phyloP scores from a whole-genome alignment of 2,329 filamentous ascomycete genomes.

The Grosmannia serpens region DNA sequence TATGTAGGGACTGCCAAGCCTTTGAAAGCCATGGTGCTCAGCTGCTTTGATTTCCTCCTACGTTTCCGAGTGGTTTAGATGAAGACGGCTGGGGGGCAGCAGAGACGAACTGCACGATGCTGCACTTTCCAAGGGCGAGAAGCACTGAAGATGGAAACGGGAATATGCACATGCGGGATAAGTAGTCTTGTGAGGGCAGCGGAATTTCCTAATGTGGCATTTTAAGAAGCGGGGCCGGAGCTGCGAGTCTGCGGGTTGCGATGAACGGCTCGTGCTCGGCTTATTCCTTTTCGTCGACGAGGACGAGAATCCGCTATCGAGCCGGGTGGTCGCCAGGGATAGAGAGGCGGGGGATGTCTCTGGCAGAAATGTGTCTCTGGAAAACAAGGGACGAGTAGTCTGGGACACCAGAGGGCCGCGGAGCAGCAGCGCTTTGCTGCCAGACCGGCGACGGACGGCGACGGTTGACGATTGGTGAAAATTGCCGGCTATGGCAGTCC shows the following conservation, averaged over 20 bases:
- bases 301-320: too few relatives aligned
- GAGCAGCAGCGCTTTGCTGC: too few relatives aligned
- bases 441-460: too few relatives aligned
- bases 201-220: background rate
- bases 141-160: background rate
- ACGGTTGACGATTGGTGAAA: too few relatives aligned
- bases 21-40: background rate
- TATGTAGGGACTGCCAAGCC: background rate
- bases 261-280: background rate
- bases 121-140: too few relatives aligned
- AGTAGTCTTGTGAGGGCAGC: background rate
- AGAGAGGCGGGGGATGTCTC: background rate
- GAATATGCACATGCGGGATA: background rate
- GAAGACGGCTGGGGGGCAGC: background rate
- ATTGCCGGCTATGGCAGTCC: too few relatives aligned
- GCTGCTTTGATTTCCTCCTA: too few relatives aligned
- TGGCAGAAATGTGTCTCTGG: background rate
- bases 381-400: too few relatives aligned
- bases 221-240: background rate
- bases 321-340: background rate
- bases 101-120: too few relatives aligned
- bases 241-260: background rate
- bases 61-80: too few relatives aligned
- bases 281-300: background rate
- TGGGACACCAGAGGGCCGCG: too few relatives aligned